These are phyloP conservation scores for Aspergillus novoparasiticus DNA, from an alignment of 2,329 filamentous ascomycete species.

Conservation along the genomic window DNA sequence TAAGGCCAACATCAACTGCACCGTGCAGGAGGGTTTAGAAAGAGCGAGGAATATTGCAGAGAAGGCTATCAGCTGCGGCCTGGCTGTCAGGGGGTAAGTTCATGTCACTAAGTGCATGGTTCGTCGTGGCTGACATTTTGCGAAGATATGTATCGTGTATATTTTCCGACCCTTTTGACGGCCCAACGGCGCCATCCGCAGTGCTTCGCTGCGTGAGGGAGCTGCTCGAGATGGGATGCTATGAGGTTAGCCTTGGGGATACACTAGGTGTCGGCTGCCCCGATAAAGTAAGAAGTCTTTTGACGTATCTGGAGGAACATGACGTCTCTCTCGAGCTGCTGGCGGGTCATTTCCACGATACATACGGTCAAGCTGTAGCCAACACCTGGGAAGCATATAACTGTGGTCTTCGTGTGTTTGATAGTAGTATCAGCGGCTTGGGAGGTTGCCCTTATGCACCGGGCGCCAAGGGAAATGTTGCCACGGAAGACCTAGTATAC, in stretches of 20 bases:
- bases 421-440: conserved; percentile 76
- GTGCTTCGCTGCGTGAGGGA: conserved; percentile 55
- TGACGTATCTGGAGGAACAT: conserved; percentile 34
- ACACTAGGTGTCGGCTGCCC: conserved; percentile 85
- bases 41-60: conserved; percentile 35
- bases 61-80: conserved; percentile 27
- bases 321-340: conserved; percentile 71
- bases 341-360: conserved; percentile 87
- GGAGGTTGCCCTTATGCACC: conserved; percentile 85
- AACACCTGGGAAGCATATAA: conserved; percentile 78
- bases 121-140: background rate
- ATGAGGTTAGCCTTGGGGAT: conserved; percentile 87
- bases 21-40: conserved; percentile 40
- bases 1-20: conserved; percentile 45
- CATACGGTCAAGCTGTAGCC: conserved; percentile 81
- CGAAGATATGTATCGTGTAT: conserved; percentile 43
- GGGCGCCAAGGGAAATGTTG: conserved; percentile 83
- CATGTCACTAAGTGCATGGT: background rate
- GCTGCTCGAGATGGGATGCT: conserved; percentile 81
- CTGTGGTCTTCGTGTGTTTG: conserved; percentile 76
- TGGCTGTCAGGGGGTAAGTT: conserved; percentile 40
- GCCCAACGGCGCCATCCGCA: conserved; percentile 54
- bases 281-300: conserved; percentile 32
- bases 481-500: conserved; percentile 82
- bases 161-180: conserved; percentile 52